Evolutionary conservation across 2,329 filamentous ascomycete genomes (phyloP), one percentile per base, ranked within the genome.

Genomic region (Coleophoma crateriformis): DNA sequence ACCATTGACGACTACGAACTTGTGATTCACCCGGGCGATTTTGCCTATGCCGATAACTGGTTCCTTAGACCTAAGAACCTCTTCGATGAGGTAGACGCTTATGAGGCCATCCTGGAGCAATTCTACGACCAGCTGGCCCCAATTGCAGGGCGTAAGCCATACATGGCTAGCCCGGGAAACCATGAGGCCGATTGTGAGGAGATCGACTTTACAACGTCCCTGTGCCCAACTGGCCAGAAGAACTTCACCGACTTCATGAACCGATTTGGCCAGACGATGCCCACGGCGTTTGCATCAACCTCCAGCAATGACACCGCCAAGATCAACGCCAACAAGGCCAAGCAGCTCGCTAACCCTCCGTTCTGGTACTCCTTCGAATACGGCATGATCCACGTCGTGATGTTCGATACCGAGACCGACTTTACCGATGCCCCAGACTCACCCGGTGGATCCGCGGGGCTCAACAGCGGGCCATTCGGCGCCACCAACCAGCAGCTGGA

Each of bases 331-430:
- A 69, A 71, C 51, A 71, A 70, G 55, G 77, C 78, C 2, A 56
- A 61, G 19, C 20, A 60, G 37, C 66, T 77, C 8, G 66, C 76
- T 4, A 69, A 74, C n/a, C 74, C 77, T 14, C 74, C 76, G 0
- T 79, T 80, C 58, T 81, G 78, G 78, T 81, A 78, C 65, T 78
- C 74, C 0, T 82, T 81, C 58, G 78, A 81, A 52, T 79, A 81
- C 60, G 78, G 78, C 51, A 76, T 79, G 73, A 70, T 67, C 1
- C 78, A 81, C 59, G 62, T 78, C 47, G 65, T 72, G 34, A 76
- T 78, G 74, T 70, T 81, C 52, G 66, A 81, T 65, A 81, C 77
- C 0, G 77, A 81, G 56, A 81, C 78, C 2, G 77, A 81, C 62
- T 79, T 81, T 53, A 56, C 68, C 3, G 49, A 70, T 41, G 77